These are phyloP conservation scores for Linum lewisii DNA, from an alignment of 345 rosid genomes.

Conservation along the genomic window DNA sequence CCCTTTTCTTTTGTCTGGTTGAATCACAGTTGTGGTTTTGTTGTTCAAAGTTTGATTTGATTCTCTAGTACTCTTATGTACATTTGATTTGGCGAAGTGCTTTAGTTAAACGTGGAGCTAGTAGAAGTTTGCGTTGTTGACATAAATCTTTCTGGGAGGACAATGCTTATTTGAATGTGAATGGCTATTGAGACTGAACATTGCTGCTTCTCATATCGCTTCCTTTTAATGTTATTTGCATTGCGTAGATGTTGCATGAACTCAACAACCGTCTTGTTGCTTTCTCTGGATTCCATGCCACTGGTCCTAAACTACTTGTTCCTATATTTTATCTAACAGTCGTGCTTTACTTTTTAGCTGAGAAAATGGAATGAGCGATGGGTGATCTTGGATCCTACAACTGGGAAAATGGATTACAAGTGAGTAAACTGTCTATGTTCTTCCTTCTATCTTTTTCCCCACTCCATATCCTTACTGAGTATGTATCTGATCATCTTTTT, in stretches of 20 bases:
- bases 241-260: not conserved
- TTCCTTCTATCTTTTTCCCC: not conserved
- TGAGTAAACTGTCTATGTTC: constrained; percentile 24
- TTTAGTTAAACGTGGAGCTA: too few relatives aligned
- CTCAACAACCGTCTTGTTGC: not conserved
- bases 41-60: too few relatives aligned
- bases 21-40: too few relatives aligned
- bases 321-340: not conserved
- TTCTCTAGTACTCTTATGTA: too few relatives aligned
- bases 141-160: too few relatives aligned
- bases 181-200: too few relatives aligned
- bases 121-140: too few relatives aligned
- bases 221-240: not conserved
- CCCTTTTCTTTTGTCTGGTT: too few relatives aligned
- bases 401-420: constrained; percentile 95
- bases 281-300: not conserved
- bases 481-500: not conserved
- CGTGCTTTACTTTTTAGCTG: constrained; percentile 33
- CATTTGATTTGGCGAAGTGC: too few relatives aligned
- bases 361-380: constrained; percentile 98
- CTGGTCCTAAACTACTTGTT: not conserved
- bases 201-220: not conserved
- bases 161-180: too few relatives aligned
- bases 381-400: constrained; percentile 94
- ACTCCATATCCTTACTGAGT: not conserved